Conservation (phyloP, 805 yeast genomes). For the Metschnikowia amazonensis region DNA sequence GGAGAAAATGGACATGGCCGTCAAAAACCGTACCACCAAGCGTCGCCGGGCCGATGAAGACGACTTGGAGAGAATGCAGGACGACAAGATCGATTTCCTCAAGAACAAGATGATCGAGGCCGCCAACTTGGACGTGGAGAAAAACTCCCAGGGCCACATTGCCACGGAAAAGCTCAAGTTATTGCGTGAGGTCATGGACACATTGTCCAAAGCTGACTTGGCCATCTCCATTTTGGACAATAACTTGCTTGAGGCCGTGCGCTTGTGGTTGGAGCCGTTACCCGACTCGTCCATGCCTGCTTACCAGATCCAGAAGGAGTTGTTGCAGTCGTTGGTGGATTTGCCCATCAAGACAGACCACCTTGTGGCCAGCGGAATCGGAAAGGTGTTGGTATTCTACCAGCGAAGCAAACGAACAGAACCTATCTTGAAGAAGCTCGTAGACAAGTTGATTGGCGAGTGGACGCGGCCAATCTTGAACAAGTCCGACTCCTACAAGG, state of each 20-base stretch:
- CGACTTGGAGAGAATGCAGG: slow-evolving; percentile 92
- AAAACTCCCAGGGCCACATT: slow-evolving; percentile 57
- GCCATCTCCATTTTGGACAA: slow-evolving; percentile 93
- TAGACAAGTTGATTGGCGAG: slow-evolving; percentile 87
- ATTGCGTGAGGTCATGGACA: slow-evolving; percentile 72
- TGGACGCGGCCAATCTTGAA: slow-evolving; percentile 99
- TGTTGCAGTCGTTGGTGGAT: slow-evolving; percentile 67
- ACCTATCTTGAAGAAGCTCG: slow-evolving; percentile 76
- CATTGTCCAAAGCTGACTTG: slow-evolving; percentile 74
- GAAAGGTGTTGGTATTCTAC: slow-evolving; percentile 89
- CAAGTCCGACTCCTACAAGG: slow-evolving; percentile 90
- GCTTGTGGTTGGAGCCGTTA: slow-evolving; percentile 96
- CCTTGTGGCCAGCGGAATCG: slow-evolving; percentile 89
- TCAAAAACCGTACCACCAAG: slow-evolving; percentile 58
- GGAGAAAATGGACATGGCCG: slow-evolving; percentile 71
- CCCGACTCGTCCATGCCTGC: slow-evolving; percentile 99
- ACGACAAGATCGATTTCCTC: slow-evolving; percentile 76
- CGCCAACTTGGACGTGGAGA: slow-evolving; percentile 68
- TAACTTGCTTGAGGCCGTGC: slow-evolving; percentile 84
- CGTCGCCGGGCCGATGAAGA: slow-evolving; percentile 79
- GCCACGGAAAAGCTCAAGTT: slow-evolving; percentile 76
- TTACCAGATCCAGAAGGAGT: slow-evolving; percentile 86
- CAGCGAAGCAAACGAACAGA: slow-evolving; percentile 89
- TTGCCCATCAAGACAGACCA: slow-evolving; percentile 95
- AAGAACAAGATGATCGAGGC: slow-evolving; percentile 89